These are phyloP conservation scores for Suillus subluteus DNA, from an alignment of 768 basidiomycete species.

Conservation along the genomic window DNA sequence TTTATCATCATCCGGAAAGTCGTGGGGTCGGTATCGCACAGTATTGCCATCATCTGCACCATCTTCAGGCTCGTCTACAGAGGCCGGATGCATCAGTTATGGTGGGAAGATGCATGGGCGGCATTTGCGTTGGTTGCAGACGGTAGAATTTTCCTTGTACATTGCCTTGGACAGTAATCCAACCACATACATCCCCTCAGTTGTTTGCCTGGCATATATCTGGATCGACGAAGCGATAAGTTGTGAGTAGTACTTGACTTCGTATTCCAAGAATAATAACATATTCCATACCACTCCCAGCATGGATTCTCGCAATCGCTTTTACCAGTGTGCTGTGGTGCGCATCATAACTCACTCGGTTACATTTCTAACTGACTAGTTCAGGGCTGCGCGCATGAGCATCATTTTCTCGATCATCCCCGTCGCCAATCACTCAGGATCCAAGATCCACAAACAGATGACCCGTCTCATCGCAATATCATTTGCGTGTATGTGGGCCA, in stretches of 20 bases:
- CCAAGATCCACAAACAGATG: slow-evolving; percentile 12
- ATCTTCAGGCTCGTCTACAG: slow-evolving; percentile 27
- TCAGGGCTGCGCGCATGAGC: slow-evolving; percentile 29
- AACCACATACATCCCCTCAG: neutral
- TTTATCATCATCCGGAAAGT: slow-evolving; percentile 16
- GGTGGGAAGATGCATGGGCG: slow-evolving; percentile 36
- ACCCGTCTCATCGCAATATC: slow-evolving; percentile 13
- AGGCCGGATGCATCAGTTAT: slow-evolving; percentile 23
- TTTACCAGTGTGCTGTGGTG: slow-evolving; percentile 28
- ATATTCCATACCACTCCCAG: neutral
- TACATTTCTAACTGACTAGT: slow-evolving; percentile 5
- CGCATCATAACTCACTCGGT: neutral
- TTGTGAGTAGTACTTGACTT: slow-evolving; percentile 15
- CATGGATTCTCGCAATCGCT: slow-evolving; percentile 20
- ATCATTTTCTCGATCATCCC: slow-evolving; percentile 28
- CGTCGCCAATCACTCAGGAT: slow-evolving; percentile 14
- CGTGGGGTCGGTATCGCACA: slow-evolving; percentile 20
- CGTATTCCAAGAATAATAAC: slow-evolving; percentile 2
- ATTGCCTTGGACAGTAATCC: neutral
- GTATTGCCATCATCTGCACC: slow-evolving; percentile 27
- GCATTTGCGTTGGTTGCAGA: slow-evolving; percentile 27
- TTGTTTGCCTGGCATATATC: slow-evolving; percentile 16
- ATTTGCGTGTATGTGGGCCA: slow-evolving; percentile 31
- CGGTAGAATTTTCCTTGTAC: neutral
- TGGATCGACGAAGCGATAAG: slow-evolving; percentile 10